Base-by-base conservation (phyloP, 2,329 filamentous ascomycete species). In the Diplodia corticola region DNA sequence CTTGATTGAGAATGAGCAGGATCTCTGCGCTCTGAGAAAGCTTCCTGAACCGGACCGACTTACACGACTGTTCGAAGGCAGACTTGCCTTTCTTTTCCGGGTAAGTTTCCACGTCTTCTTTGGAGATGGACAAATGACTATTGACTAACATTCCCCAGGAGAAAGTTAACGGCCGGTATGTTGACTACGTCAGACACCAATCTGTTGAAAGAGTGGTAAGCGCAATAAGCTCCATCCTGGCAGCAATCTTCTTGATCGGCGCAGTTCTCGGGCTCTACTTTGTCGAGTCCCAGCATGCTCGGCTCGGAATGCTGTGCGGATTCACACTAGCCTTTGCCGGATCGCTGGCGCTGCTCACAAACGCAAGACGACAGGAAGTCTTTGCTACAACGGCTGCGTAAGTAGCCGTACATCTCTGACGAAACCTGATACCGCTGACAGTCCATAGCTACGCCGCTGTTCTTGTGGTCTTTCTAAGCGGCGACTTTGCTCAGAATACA, bases 351-450 rank as follows among this genome's bases (percentile, higher is more conserved):
- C 13, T 66, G 6, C 49, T 70, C 24, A 69, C 61, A 33, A 67
- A 64, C 63, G 54, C 60, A 15, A 60, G 50, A 24, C 54, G 60
- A 13, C 54, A 66, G 2, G 68, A 70, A n/a, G 65, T 69, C 5
- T 69, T 68, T 68, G 68, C 67, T 54, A 68, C 68, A 40, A 69
- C 63, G 12, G 69, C 69, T 35, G 67, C 66, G 67, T 70, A 60
- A 65, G 68, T 65, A 20, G 20, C 26, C 13, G 13, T 2, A 7
- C 22, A 3, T 1, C 17, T 22, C 12, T 5, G 7, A 13, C 48
- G 3, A 1, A 2, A 9, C n/a, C 6, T 0, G 2, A 13, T 9
- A 2, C 6, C 4, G 13, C 13, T 57, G 48, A 66, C 20, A 22
- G 9, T 3, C 10, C 13, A n/a, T 17, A 70, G 69, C 13, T 70